phyloP scores from a whole-genome alignment of 1,284 basidiomycete species.

The Microbotryum saponariae region DNA sequence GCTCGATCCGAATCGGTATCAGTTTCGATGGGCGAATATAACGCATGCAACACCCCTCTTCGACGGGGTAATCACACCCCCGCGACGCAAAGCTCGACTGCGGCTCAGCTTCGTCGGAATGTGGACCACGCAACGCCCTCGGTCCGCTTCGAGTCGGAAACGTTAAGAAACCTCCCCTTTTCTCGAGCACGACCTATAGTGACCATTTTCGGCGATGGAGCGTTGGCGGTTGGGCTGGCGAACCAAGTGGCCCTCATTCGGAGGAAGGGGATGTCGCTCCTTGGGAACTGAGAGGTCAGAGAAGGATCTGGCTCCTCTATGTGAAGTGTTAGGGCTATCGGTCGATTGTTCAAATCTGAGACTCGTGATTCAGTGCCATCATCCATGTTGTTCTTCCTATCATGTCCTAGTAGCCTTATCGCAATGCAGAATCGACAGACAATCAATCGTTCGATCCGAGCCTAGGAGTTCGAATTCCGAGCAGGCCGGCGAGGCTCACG shows the following conservation, averaged over 20 bases:
- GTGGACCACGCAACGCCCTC: background rate
- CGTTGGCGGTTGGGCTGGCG: conserved; percentile 14
- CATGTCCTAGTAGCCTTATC: no score
- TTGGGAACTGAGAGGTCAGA: no score
- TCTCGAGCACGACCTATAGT: conserved; percentile 19
- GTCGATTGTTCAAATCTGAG: no score
- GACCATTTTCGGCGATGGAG: background rate
- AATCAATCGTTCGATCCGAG: no score
- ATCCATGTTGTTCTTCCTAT: no score
- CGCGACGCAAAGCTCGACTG: background rate
- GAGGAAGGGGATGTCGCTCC: no score
- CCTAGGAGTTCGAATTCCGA: no score
- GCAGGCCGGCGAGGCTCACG: no score
- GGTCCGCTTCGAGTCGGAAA: conserved; percentile 1
- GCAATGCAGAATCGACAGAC: no score
- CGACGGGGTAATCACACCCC: background rate
- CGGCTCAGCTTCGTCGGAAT: background rate
- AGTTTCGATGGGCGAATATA: background rate
- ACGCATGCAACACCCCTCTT: background rate
- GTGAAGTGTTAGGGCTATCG: no score
- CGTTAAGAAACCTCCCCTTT: conserved; percentile 14
- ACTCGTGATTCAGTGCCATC: no score
- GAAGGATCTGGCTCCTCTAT: no score
- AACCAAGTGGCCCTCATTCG: conserved; percentile 7
- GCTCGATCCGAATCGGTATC: background rate